Evolutionary conservation across 1,284 basidiomycete species (phyloP), one percentile per base, ranked within the genome.

Genomic region (Vanrija sp.): DNA sequence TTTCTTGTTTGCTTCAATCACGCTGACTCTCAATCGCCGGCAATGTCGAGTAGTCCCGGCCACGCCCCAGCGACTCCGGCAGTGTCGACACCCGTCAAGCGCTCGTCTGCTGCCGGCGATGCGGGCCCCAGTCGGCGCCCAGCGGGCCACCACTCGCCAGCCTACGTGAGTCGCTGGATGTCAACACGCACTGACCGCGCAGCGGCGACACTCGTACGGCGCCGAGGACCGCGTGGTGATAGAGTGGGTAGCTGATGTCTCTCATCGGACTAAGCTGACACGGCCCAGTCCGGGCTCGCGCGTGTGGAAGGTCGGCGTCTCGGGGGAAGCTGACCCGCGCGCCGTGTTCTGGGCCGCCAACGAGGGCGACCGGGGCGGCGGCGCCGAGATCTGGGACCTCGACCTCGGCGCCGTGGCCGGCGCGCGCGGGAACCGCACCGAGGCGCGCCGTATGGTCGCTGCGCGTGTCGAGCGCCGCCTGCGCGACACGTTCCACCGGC

Each of bases 401-500:
- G 74, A 75, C 54, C 57, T 75, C 5, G 58, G 58, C 0, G 38
- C 50, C 4, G 60, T 70, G 51, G 25, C 42, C 2, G 66, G 65
- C 5, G 57, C 62, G 9, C 39, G 51, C n/a, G 66, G 64, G 21
- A 63, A 64, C 57, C 77, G 85, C 56, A 81, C 82, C 23, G 89
- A 92, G 72, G 85, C 88, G 67, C 84, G 88, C 53, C 81, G 81
- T 57, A 66, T 88, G 57, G 78, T 91, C 26, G 85, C 86, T 57
- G 81, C 85, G 38, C 80, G 83, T 47, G 72, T 95, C 43, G 85
- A 89, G 71, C 78, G 78, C 49, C 82, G 83, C 54, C 71, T 95
- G 57, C 79, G 91, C 64, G 81, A 84, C 25, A 86, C 91, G 4
- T 96, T 91, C 73, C 87, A 89, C 68, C 94, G 92, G 67, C 88